These are phyloP conservation scores for Kwoniella europaea DNA, from an alignment of 768 basidiomycete species.

Conservation along the genomic window DNA sequence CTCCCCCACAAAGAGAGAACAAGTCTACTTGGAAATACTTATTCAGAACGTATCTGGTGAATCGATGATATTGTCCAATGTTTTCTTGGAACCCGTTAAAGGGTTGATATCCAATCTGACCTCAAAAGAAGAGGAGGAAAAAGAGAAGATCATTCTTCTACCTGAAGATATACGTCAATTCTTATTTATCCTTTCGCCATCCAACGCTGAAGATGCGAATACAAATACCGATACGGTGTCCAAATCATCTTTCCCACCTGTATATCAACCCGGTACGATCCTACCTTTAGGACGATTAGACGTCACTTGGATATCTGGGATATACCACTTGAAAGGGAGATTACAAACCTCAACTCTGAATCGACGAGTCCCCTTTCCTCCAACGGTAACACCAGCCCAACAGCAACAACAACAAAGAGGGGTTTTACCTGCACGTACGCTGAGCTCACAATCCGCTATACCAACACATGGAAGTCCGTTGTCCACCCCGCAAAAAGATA, in stretches of 20 bases:
- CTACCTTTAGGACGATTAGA: constrained; percentile 85
- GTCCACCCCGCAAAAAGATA: not conserved
- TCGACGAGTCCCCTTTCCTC: constrained; percentile 70
- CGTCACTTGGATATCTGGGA: constrained; percentile 78
- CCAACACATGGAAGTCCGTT: constrained; percentile 2
- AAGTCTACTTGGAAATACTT: constrained; percentile 88
- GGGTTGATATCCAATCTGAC: constrained; percentile 66
- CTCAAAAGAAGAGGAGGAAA: constrained; percentile 3
- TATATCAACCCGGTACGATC: constrained; percentile 70
- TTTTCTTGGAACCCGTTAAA: constrained; percentile 58
- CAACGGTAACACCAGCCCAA: constrained; percentile 52
- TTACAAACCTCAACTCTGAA: constrained; percentile 88
- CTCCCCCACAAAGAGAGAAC: constrained; percentile 70
- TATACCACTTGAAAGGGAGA: constrained; percentile 82
- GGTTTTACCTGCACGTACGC: constrained; percentile 13
- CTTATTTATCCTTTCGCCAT: constrained; percentile 73
- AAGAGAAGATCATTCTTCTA: constrained; percentile 68
- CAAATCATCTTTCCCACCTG: constrained; percentile 49
- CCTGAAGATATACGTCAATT: constrained; percentile 87
- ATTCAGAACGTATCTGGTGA: constrained; percentile 87
- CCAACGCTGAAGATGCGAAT: constrained; percentile 3
- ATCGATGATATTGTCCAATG: constrained; percentile 76
- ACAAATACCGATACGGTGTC: too few species aligned
- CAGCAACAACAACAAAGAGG: not conserved
- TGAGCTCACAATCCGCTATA: constrained; percentile 17